Evolutionary conservation across 2,329 filamentous ascomycete species (phyloP).

Genomic region (Plectosphaerella sp.): DNA sequence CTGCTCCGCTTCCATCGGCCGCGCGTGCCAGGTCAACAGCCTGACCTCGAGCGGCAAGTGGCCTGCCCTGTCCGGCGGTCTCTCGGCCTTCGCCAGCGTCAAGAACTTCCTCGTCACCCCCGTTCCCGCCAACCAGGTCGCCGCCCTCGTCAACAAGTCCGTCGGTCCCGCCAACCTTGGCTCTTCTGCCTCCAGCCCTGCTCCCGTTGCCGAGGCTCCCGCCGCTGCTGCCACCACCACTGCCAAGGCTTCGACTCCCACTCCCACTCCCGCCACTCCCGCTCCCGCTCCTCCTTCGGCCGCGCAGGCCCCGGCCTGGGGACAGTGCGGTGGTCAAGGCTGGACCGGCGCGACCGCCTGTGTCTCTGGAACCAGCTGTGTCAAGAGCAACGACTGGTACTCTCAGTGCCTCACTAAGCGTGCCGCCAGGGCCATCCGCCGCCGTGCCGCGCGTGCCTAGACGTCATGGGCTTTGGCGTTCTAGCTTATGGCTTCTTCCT

Average conservation of each 20-base stretch:
- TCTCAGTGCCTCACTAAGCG: conserved; percentile 17
- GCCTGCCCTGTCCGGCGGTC: conserved; percentile 15
- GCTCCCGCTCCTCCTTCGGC: neutral
- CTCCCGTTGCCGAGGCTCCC: neutral
- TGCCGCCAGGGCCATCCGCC: neutral
- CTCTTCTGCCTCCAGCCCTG: conserved; percentile 3
- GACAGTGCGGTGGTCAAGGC: conserved; percentile 20
- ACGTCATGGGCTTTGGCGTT: neutral
- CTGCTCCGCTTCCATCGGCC: conserved; percentile 4
- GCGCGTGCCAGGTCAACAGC: conserved; percentile 7
- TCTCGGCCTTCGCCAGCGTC: conserved; percentile 9
- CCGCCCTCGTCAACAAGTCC: conserved; percentile 14
- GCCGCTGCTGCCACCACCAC: neutral
- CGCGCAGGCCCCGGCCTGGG: conserved; percentile 10
- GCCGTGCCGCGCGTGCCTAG: neutral
- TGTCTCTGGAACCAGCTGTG: conserved; percentile 16
- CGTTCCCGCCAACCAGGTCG: conserved; percentile 17
- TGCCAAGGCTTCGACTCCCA: neutral
- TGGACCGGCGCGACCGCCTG: conserved; percentile 19
- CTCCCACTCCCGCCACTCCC: neutral
- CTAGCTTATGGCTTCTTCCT: too few species aligned
- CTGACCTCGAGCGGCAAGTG: conserved; percentile 15
- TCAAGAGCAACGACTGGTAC: conserved; percentile 21
- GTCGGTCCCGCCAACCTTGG: conserved; percentile 19
- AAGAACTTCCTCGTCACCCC: conserved; percentile 17